These are phyloP conservation scores for Grifola frondosa DNA, from an alignment of 1,284 basidiomycete genomes.

Conservation along the genomic window DNA sequence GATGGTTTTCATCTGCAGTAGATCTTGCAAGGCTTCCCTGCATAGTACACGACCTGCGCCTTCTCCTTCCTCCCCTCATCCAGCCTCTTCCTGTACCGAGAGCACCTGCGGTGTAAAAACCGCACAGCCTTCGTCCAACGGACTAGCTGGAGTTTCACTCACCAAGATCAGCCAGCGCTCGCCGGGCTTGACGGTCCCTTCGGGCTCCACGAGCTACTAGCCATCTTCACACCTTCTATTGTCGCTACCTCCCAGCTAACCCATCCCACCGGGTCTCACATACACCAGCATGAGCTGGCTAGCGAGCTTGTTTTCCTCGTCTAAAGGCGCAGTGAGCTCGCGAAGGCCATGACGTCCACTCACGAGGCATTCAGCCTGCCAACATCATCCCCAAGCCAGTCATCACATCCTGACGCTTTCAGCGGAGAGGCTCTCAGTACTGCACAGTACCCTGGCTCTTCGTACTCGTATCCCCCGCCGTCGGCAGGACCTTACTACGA, in stretches of 20 bases:
- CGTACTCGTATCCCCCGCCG: conserved; percentile 76
- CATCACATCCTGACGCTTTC: conserved; percentile 57
- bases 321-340: conserved; percentile 48
- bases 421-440: conserved; percentile 50
- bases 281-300: conserved; percentile 65
- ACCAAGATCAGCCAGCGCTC: too few relatives aligned
- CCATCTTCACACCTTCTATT: conserved; percentile 2
- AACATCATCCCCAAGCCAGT: conserved; percentile 60
- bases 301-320: conserved; percentile 54
- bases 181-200: too few relatives aligned
- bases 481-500: conserved; percentile 55
- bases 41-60: too few relatives aligned
- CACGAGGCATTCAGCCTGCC: conserved; percentile 79
- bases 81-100: too few relatives aligned
- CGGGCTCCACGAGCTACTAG: conserved; percentile 5
- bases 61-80: too few relatives aligned
- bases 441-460: conserved; percentile 45
- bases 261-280: conserved; percentile 8
- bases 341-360: conserved; percentile 64
- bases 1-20: too few relatives aligned
- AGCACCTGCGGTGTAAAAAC: too few relatives aligned
- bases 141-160: too few relatives aligned
- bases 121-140: too few relatives aligned
- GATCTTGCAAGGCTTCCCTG: too few relatives aligned
- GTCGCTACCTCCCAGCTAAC: conserved; percentile 8